phyloP scores from a whole-genome alignment of 108 stramenopile species.

The Mayamaea pseudoterrestris region DNA sequence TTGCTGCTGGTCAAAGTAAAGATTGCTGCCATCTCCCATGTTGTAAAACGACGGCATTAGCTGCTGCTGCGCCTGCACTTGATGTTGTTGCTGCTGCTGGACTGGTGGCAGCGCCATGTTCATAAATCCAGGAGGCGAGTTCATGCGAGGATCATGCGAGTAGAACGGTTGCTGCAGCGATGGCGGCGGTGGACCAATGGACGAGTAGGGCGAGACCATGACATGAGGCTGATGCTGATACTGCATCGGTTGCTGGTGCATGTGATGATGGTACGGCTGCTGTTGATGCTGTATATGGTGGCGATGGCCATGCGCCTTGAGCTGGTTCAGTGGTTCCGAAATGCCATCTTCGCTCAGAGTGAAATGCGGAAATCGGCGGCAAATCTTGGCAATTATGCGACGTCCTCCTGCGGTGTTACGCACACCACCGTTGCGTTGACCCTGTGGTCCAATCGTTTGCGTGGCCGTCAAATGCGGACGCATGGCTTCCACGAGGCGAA shows the following conservation, averaged over 20 bases:
- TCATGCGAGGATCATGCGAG: slow-evolving; percentile 1
- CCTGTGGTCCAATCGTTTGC: slow-evolving; percentile 32
- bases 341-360: slow-evolving; percentile 37
- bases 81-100: too few species aligned
- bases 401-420: slow-evolving; percentile 91
- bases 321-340: slow-evolving; percentile 27
- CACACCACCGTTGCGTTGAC: slow-evolving; percentile 66
- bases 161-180: too few species aligned
- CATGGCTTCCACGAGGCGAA: slow-evolving; percentile 90
- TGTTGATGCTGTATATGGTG: background rate
- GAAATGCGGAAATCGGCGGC: slow-evolving; percentile 89
- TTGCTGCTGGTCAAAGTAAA: too few species aligned
- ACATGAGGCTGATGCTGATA: background rate
- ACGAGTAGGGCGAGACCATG: background rate
- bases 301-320: slow-evolving; percentile 7
- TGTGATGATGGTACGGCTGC: background rate
- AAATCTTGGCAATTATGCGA: slow-evolving; percentile 88
- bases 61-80: too few species aligned
- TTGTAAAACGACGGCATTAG: too few species aligned
- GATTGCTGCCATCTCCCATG: too few species aligned
- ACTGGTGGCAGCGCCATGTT: too few species aligned
- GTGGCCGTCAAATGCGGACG: slow-evolving; percentile 78
- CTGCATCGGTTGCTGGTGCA: background rate
- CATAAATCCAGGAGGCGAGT: too few species aligned
- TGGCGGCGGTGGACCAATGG: too few species aligned